phyloP scores from a whole-genome alignment of 345 rosid species.

The Cardamine chenopodiifolia region DNA sequence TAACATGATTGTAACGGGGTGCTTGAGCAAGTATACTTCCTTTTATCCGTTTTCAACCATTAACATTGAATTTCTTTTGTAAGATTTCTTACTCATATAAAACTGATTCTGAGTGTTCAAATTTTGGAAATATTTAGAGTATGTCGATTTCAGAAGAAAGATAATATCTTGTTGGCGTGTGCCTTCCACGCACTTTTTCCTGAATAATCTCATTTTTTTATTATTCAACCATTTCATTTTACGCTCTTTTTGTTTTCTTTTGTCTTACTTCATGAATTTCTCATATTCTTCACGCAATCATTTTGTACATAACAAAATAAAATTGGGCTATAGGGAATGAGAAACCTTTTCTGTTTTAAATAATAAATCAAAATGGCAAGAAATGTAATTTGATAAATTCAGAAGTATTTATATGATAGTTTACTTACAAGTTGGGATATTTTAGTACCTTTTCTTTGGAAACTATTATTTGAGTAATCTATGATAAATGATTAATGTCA shows the following conservation, averaged over 20 bases:
- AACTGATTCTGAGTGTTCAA: not conserved
- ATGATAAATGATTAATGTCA: no score
- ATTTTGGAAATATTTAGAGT: slow-evolving; percentile 19
- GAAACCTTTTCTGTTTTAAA: no score
- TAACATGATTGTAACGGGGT: slow-evolving; percentile 22
- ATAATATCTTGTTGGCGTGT: slow-evolving; percentile 35
- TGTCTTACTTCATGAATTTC: slow-evolving; percentile 1
- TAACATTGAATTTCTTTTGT: not conserved
- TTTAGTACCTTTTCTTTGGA: no score
- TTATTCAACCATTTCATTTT: no score
- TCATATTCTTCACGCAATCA: slow-evolving; percentile 30
- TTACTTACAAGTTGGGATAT: no score
- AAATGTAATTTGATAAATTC: no score
- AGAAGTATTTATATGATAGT: no score
- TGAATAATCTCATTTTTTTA: slow-evolving; percentile 36
- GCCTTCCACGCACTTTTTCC: slow-evolving; percentile 39
- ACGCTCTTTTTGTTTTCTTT: no score
- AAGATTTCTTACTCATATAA: not conserved
- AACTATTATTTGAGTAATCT: no score
- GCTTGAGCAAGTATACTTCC: slow-evolving; percentile 34
- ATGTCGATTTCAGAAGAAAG: slow-evolving; percentile 18
- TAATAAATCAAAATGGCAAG: no score
- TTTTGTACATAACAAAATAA: not conserved
- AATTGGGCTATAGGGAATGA: no score
- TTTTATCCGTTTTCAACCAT: not conserved